Evolutionary conservation across 345 rosid species (phyloP).

Genomic region (Reutealis trisperma): DNA sequence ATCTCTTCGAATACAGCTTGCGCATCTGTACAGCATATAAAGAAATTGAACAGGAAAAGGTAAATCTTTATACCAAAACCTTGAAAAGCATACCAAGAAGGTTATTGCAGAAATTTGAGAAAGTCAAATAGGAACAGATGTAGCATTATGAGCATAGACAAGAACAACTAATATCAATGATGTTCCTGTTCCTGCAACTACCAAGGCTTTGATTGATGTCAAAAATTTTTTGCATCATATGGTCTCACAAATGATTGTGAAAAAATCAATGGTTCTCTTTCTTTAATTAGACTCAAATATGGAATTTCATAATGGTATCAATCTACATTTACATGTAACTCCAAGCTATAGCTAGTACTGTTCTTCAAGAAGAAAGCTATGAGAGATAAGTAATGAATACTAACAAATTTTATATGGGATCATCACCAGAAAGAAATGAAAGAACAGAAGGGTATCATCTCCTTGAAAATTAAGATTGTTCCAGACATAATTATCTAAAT

Average conservation of each 20-base stretch:
- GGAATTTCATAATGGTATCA: not conserved
- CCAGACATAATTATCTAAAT: no score
- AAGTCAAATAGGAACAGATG: not conserved
- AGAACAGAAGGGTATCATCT: no score
- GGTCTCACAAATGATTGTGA: not conserved
- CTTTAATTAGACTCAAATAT: no score
- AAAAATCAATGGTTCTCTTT: not conserved
- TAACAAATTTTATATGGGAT: no score
- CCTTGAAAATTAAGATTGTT: no score
- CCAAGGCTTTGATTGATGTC: not conserved
- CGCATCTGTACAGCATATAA: conserved; percentile 50
- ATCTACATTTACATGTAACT: not conserved
- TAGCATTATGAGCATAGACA: not conserved
- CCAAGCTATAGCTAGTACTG: not conserved
- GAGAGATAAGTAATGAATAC: no score
- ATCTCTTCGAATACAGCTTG: conserved; percentile 75
- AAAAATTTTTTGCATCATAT: not conserved
- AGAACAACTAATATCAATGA: not conserved
- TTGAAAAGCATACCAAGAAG: no score
- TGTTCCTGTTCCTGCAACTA: not conserved
- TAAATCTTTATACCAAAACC: not conserved
- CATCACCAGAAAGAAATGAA: no score
- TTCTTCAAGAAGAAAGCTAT: no score
- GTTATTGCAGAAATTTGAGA: not conserved
- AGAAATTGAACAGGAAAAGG: not conserved